A percentile compares a stretch with the other conserved stretches of the same genome.
Conservation (phyloP, 129 eudicot species). For the Flaveria brownii region DNA sequence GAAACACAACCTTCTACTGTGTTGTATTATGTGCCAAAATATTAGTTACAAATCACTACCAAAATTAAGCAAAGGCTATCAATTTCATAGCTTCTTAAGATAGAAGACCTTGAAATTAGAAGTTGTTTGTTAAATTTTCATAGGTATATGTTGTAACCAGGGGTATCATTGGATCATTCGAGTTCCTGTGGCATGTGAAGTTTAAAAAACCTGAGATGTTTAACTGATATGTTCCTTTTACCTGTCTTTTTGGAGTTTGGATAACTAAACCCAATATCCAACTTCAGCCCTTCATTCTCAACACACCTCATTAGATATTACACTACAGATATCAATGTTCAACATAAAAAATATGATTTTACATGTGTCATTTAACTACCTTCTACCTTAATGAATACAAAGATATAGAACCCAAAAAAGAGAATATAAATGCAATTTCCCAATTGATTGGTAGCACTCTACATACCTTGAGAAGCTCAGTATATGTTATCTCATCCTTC, state of each 20-base stretch:
- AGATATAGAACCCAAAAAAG: too few species aligned
- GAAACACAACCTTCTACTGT: neutral
- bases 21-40: neutral
- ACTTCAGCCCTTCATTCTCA: neutral
- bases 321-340: neutral
- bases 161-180: neutral
- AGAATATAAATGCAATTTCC: neutral
- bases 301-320: neutral
- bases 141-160: too few species aligned
- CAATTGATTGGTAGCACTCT: neutral
- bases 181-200: neutral
- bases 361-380: neutral
- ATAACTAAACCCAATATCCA: neutral
- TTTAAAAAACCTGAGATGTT: neutral
- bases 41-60: neutral
- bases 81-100: neutral
- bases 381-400: conserved; percentile 1
- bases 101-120: too few species aligned
- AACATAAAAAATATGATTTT: conserved; percentile 11
- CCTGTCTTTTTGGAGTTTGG: neutral
- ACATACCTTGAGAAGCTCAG: conserved; percentile 72
- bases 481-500: conserved; percentile 68
- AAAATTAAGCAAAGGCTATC: neutral
- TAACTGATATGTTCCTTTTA: neutral
- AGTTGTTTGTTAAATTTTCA: too few species aligned